Base-by-base conservation (phyloP, 1,284 basidiomycete species). In the Porogramme epimiltina region DNA sequence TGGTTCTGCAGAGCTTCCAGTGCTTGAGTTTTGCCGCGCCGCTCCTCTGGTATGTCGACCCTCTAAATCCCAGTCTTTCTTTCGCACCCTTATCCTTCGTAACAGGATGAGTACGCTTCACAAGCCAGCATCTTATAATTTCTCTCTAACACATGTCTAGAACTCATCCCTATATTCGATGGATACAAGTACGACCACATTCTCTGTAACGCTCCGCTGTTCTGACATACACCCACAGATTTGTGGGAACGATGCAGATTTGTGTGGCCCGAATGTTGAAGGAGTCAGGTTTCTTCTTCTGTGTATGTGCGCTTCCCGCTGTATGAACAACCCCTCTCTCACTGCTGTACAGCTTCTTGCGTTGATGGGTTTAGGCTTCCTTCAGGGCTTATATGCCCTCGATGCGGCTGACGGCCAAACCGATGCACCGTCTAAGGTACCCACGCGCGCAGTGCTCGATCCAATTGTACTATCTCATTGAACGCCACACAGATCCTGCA, bases 231-330 rank as follows among this genome's bases (percentile, higher is more conserved):
- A 6, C 13, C 9, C 8, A 6, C 45, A 88, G 85, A 62, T 91
- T 89, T 59, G 79, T 92, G 44, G 91, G 91, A 2, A 91, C 87
- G 1, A 87, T 91, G 86, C 89, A 93, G 63, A 91, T 94, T 31
- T 93, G 91, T 59, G 82, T 93, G 18, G 82, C 87, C 13, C 80
- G 91, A 13, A 97, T 97, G 95, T 73, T 97, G 56, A 85, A 90
- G 66, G 95, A 98, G 70, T 94, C 91, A 9, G 86, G 90, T 3
- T 93, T 96, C 51, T 98, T 98, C 77, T 95, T 96, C 75, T 82
- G 84, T 68, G 89, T 93, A 56, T 65, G 55, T 18, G 28, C 26
- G 13, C 16, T 34, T 22, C 20, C 3, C 2, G 8, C 18, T 23
- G 16, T 33, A 18, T 15, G 34, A 20, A 4, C 2, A 8, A 15